These are phyloP conservation scores for Colletotrichum sp. DNA, from an alignment of 2,329 filamentous ascomycete species.

Conservation along the genomic window DNA sequence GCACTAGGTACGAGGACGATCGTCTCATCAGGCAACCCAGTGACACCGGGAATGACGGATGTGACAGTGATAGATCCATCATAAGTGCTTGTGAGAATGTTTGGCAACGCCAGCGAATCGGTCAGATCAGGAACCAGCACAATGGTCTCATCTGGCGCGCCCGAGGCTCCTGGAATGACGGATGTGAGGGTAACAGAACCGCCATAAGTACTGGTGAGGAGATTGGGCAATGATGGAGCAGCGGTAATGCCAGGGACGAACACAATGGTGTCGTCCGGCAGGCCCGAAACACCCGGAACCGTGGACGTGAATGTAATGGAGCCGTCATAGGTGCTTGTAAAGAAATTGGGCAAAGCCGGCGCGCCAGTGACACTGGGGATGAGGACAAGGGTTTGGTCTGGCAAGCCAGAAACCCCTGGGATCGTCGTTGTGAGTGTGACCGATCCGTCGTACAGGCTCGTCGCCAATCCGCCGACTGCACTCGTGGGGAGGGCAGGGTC, in stretches of 20 bases:
- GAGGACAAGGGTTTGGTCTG: neutral
- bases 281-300: neutral
- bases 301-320: neutral
- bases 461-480: neutral
- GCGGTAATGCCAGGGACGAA: neutral
- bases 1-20: neutral
- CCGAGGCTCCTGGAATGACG: neutral
- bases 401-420: neutral
- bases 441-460: constrained; percentile 4
- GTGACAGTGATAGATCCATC: neutral
- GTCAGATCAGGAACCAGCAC: neutral
- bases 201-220: neutral
- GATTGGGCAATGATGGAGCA: neutral
- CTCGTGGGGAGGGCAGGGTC: neutral
- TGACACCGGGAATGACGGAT: neutral
- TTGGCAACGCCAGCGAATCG: neutral
- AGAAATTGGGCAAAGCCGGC: neutral
- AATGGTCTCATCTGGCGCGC: neutral
- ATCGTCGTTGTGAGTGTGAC: neutral
- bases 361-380: neutral
- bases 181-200: neutral
- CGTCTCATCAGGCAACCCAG: neutral
- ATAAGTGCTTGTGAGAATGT: neutral
- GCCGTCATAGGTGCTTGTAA: constrained; percentile 6
- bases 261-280: neutral